These are phyloP conservation scores for Paxillus involutus DNA, from an alignment of 768 basidiomycete species.

Conservation along the genomic window DNA sequence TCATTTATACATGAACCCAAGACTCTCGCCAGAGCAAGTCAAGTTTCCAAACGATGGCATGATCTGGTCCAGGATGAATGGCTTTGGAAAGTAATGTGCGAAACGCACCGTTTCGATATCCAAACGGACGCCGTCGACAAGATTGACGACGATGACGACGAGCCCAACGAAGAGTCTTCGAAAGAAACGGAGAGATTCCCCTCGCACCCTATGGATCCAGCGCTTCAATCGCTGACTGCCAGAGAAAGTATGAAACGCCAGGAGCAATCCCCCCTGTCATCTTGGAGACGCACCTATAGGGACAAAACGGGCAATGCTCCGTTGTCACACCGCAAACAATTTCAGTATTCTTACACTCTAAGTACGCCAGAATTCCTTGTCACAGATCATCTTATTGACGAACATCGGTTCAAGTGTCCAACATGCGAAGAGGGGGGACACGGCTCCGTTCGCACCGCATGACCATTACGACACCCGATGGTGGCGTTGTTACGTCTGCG, in stretches of 20 bases:
- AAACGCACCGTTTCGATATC: constrained; percentile 47
- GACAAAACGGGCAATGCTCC: constrained; percentile 1
- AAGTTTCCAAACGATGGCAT: constrained; percentile 74
- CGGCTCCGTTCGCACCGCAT: constrained; percentile 67
- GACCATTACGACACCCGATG: constrained; percentile 38
- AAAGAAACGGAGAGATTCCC: constrained; percentile 36
- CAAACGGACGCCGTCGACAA: constrained; percentile 21
- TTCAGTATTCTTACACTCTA: constrained; percentile 70
- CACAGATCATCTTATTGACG: neutral
- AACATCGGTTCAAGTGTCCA: constrained; percentile 51
- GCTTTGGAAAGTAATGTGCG: constrained; percentile 80
- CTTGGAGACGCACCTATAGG: constrained; percentile 21
- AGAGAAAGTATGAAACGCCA: constrained; percentile 29
- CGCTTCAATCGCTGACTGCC: constrained; percentile 38
- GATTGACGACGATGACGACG: constrained; percentile 21
- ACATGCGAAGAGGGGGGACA: constrained; percentile 77
- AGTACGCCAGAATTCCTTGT: constrained; percentile 41
- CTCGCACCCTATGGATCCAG: constrained; percentile 39
- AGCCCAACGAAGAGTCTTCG: constrained; percentile 31
- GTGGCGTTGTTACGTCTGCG: constrained; percentile 82
- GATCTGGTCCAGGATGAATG: constrained; percentile 69
- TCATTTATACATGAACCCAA: constrained; percentile 73
- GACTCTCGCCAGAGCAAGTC: constrained; percentile 65
- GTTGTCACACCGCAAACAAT: constrained; percentile 63
- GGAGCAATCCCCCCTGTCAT: constrained; percentile 21